Percentiles rank a stretch among this genome's conserved stretches.
Conservation (phyloP, 257 asterid genomes). For the Rauvolfia tetraphylla region DNA sequence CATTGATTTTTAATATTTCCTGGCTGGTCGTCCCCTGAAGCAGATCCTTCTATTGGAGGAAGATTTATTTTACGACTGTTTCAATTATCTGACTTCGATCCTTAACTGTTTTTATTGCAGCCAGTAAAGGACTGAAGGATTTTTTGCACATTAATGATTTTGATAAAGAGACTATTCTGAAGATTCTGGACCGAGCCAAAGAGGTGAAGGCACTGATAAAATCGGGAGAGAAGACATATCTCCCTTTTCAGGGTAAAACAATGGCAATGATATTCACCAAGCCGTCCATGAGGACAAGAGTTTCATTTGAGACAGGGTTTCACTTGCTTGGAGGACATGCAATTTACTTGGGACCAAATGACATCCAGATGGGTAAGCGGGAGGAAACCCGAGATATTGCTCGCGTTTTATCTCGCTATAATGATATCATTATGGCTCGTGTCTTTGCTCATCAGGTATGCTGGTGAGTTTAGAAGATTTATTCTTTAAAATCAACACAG, state of each 20-base stretch:
- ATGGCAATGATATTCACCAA: conserved; percentile 97
- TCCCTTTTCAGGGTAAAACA: conserved; percentile 91
- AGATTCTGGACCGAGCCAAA: conserved; percentile 72
- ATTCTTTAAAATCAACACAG: neutral
- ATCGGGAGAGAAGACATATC: conserved; percentile 87
- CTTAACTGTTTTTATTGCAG: conserved; percentile 39
- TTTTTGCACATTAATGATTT: conserved; percentile 81
- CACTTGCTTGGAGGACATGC: conserved; percentile 96
- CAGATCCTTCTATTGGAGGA: neutral
- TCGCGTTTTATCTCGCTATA: conserved; percentile 90
- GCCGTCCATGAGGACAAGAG: conserved; percentile 98
- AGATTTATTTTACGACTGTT: neutral
- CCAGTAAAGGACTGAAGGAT: conserved; percentile 62
- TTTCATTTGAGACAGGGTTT: conserved; percentile 97
- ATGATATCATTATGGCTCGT: conserved; percentile 97
- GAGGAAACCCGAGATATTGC: conserved; percentile 99
- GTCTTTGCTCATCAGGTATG: conserved; percentile 98
- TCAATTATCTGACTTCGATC: conserved; percentile 1
- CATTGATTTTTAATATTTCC: neutral
- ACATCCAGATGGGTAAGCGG: conserved; percentile 98
- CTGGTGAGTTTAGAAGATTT: conserved; percentile 40
- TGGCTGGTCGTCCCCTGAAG: neutral
- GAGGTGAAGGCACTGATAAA: conserved; percentile 84
- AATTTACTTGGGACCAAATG: conserved; percentile 84
- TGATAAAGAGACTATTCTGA: conserved; percentile 68